Evolutionary conservation across 78 protist genomes (phyloP).

Genomic region (Dictyostelium capitatum): DNA sequence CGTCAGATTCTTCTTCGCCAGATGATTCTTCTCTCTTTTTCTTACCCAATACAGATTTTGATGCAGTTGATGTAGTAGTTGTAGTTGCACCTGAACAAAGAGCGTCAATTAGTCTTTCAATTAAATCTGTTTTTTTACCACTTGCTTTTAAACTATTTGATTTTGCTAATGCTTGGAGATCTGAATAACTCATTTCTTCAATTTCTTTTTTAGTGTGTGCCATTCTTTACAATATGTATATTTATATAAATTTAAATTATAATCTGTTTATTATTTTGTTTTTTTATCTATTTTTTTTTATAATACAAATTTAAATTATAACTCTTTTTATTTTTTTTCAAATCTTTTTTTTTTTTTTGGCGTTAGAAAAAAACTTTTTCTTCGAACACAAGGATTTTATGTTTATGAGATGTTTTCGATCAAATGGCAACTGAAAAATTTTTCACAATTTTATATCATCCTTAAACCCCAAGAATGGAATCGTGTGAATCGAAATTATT

Average conservation of each 20-base stretch:
- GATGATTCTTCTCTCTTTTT: slow-evolving; percentile 2
- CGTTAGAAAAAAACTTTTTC: too few relatives aligned
- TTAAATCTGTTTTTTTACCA: slow-evolving; percentile 34
- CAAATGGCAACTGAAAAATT: too few relatives aligned
- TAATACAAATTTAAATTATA: neutral
- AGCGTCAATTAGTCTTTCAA: neutral
- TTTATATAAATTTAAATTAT: too few relatives aligned
- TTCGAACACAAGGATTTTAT: too few relatives aligned
- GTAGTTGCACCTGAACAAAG: neutral
- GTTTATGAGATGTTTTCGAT: too few relatives aligned
- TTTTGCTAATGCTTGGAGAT: slow-evolving; percentile 4
- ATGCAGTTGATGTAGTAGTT: neutral
- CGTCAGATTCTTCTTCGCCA: neutral
- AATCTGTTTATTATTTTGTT: neutral
- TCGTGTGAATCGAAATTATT: too few relatives aligned
- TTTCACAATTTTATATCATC: too few relatives aligned
- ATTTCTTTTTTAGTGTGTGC: neutral
- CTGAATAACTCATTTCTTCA: slow-evolving; percentile 9
- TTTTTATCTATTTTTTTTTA: neutral
- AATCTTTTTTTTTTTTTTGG: too few relatives aligned
- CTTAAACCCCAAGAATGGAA: too few relatives aligned
- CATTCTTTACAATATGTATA: neutral
- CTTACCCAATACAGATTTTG: neutral
- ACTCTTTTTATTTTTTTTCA: neutral
- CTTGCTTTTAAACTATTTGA: slow-evolving; percentile 13